Conservation (phyloP, 257 asterid genomes). For the Nicotiana knightiana region DNA sequence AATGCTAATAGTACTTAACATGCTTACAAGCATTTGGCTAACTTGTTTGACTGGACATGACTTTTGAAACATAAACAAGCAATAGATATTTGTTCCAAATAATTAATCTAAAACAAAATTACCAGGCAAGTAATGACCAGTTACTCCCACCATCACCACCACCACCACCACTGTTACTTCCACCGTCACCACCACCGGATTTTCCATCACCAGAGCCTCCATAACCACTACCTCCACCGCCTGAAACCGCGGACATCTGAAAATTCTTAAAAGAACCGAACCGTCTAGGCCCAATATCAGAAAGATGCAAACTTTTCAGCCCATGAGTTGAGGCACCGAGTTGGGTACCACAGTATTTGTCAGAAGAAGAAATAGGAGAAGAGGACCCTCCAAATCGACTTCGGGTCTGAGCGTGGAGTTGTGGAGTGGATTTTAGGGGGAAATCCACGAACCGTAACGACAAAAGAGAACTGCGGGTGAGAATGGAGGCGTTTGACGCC, state of each 20-base stretch:
- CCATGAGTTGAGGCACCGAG: slow-evolving; percentile 11
- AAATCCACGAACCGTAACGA: slow-evolving; percentile 17
- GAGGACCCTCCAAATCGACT: neutral
- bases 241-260: slow-evolving; percentile 39
- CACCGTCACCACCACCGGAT: slow-evolving; percentile 39
- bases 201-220: slow-evolving; percentile 54
- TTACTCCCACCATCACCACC: slow-evolving; percentile 22
- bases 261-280: slow-evolving; percentile 25
- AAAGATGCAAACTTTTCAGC: slow-evolving; percentile 18
- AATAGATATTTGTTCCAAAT: neutral
- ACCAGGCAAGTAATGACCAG: slow-evolving; percentile 73
- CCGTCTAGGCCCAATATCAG: slow-evolving; percentile 15
- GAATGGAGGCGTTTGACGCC: slow-evolving; percentile 31
- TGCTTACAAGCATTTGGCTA: neutral
- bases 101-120: neutral
- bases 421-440: slow-evolving; percentile 19
- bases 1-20: neutral
- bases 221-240: slow-evolving; percentile 43
- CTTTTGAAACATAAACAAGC: too few species aligned
- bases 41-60: neutral
- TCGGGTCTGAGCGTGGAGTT: slow-evolving; percentile 8
- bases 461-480: slow-evolving; percentile 21
- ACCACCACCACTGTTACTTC: slow-evolving; percentile 25
- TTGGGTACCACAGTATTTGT: neutral
- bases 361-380: slow-evolving; percentile 19